Conservation (phyloP, 768 basidiomycete species). For the Mycena alexandri region DNA sequence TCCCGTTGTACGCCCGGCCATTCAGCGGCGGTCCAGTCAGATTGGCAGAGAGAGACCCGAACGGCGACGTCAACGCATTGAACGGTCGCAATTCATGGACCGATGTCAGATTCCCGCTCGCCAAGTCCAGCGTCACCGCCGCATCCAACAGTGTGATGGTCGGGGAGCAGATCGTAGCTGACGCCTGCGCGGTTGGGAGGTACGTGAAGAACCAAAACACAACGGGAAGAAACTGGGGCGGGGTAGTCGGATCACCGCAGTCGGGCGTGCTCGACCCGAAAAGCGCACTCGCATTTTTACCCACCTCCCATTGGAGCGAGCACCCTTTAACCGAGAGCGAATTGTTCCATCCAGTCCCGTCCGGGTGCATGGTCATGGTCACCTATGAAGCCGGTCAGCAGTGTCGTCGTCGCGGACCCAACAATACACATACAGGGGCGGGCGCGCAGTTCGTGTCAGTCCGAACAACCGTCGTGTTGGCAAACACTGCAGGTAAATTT, state of each 20-base stretch:
- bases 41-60: constrained; percentile 56
- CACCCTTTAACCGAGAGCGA: constrained; percentile 56
- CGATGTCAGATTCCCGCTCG: constrained; percentile 56
- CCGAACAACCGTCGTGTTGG: constrained; percentile 63
- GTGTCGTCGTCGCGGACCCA: not conserved
- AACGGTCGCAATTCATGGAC: constrained; percentile 58
- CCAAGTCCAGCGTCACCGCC: constrained; percentile 58
- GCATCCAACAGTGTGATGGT: constrained; percentile 60
- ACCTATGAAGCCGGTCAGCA: constrained; percentile 44
- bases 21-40: constrained; percentile 59
- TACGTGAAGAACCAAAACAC: constrained; percentile 71
- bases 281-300: constrained; percentile 52
- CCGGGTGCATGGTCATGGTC: constrained; percentile 49
- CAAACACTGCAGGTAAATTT: constrained; percentile 50
- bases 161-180: constrained; percentile 64
- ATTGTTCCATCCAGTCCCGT: constrained; percentile 58
- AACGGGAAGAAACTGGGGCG: constrained; percentile 59
- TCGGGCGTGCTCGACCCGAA: constrained; percentile 56
- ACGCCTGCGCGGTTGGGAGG: constrained; percentile 52
- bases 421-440: constrained; percentile 49
- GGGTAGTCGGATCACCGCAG: constrained; percentile 42
- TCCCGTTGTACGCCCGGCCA: constrained; percentile 66
- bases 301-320: constrained; percentile 54
- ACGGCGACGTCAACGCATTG: constrained; percentile 49
- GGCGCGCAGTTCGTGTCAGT: constrained; percentile 59